Base-by-base conservation (phyloP, 2,329 filamentous ascomycete genomes). In the Neocatenulostroma microsporum region DNA sequence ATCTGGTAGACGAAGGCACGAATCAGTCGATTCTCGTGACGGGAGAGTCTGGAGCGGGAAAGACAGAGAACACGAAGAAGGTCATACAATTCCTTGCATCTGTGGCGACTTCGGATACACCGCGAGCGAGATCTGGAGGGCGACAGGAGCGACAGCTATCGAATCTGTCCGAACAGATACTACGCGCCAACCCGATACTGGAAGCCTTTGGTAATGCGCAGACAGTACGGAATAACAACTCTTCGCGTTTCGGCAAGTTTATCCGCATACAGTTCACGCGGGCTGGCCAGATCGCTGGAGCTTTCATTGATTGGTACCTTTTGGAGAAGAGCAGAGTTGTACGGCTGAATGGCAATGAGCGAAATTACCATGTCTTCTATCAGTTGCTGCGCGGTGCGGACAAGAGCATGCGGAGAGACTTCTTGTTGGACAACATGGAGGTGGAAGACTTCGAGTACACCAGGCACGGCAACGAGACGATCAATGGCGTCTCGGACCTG, bases 51-150 rank as follows among this genome's bases (percentile, higher is more conserved):
- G 91, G 91, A 57, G 91, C 91, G 21, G 91, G 91, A 51, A 98
- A 98, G 67, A 98, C 91, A 0, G 91, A 98, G 60, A 98, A 98
- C 58, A 98, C 91, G 12, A 98, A 98, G 59, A 98, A 98, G 61
- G 91, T 98, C 50, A 98, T 98, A 37, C 93, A 98, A 55, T 98
- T 98, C 56, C 77, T 98, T 28, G 91, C 91, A 11, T 87, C 91
- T 2, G 91, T 98, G 30, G 91, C 91, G 8, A 83, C 84, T 27
- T 78, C 84, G 0, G 89, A 96, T 41, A 79, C 80, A 0, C 73
- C 81, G 2, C 63, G 70, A 39, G 66, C 62, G 3, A 72, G 73
- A 57, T 74, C 61, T 66, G 80, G 69, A 64, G 70, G 65, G 63
- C 80, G 67, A 41, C 73, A 81, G 47, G 70, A 65, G 63, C 80